A percentile compares a stretch with the other conserved stretches of the same genome.
These are phyloP conservation scores for Saturnispora silvae DNA, from an alignment of 805 yeast species.

Conservation along the genomic window DNA sequence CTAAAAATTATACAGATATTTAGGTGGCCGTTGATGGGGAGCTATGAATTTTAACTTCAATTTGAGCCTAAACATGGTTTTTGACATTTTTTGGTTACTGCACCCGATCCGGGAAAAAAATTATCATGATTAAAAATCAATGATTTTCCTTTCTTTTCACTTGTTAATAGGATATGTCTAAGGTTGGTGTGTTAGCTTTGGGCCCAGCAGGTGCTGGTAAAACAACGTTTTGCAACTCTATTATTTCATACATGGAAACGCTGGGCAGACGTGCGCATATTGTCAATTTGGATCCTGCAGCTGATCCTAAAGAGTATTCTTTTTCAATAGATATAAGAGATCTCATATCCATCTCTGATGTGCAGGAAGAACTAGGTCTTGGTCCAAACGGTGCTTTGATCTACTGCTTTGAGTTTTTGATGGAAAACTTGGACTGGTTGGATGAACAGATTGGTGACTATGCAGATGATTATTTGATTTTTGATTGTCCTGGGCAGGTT, in stretches of 20 bases:
- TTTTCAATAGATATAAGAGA: constrained; percentile 90
- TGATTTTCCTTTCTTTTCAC: neutral
- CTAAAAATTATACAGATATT: too few relatives aligned
- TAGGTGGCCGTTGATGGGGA: too few relatives aligned
- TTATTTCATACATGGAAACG: constrained; percentile 79
- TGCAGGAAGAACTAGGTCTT: constrained; percentile 84
- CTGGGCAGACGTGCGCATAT: constrained; percentile 90
- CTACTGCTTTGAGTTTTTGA: constrained; percentile 85
- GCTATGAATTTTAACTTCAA: neutral
- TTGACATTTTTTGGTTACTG: neutral
- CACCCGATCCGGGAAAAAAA: too few relatives aligned
- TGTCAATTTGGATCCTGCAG: constrained; percentile 94
- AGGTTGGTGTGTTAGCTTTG: constrained; percentile 86
- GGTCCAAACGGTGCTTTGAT: constrained; percentile 95
- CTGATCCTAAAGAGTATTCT: constrained; percentile 84
- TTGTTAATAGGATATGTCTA: constrained; percentile 47
- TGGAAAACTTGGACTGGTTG: constrained; percentile 90
- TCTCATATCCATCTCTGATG: constrained; percentile 81
- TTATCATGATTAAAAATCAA: neutral
- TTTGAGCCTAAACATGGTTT: constrained; percentile 2
- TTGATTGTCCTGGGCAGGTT: constrained; percentile 96
- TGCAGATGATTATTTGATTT: constrained; percentile 86
- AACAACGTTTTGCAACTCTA: constrained; percentile 82
- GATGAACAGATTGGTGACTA: constrained; percentile 95
- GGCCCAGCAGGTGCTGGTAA: constrained; percentile 99